phyloP scores from a whole-genome alignment of 495 filamentous ascomycete genomes.

The Neurospora sp. region DNA sequence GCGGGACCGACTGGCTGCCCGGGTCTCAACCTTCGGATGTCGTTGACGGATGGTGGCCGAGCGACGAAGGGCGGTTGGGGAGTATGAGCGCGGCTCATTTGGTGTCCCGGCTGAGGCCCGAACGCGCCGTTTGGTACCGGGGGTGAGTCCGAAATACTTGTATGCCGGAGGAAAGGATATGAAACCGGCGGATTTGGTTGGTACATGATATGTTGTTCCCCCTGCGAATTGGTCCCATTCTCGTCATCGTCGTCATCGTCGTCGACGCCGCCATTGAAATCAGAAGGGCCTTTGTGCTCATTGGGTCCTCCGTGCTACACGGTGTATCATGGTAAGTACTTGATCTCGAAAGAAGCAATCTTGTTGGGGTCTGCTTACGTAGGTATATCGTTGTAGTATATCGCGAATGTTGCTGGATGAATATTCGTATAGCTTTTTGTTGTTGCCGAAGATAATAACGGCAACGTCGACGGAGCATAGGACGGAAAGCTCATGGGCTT shows the following conservation, averaged over 20 bases:
- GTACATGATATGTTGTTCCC: conserved; percentile 16
- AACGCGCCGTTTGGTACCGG: conserved; percentile 77
- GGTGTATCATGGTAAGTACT: conserved; percentile 17
- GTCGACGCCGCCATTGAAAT: conserved; percentile 79
- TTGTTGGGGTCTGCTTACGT: conserved; percentile 48
- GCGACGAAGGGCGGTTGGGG: conserved; percentile 70
- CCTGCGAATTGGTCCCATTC: conserved; percentile 57
- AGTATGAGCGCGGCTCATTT: conserved; percentile 57
- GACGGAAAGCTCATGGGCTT: conserved; percentile 95
- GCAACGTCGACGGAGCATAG: conserved; percentile 97
- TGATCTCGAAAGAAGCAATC: neutral
- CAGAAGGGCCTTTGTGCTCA: conserved; percentile 90
- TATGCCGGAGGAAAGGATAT: conserved; percentile 60
- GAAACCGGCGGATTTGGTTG: neutral
- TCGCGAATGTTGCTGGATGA: conserved; percentile 91
- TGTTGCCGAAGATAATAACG: conserved; percentile 94
- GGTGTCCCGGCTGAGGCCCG: conserved; percentile 29
- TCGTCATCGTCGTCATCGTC: conserved; percentile 87
- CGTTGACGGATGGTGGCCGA: conserved; percentile 73
- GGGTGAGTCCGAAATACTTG: conserved; percentile 79
- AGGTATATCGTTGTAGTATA: conserved; percentile 75
- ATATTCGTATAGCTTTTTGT: conserved; percentile 97
- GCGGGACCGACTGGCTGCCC: conserved; percentile 44
- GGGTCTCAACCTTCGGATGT: conserved; percentile 60
- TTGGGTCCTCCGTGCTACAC: conserved; percentile 78